phyloP scores from a whole-genome alignment of 768 basidiomycete genomes.

The Lentinula sp. region DNA sequence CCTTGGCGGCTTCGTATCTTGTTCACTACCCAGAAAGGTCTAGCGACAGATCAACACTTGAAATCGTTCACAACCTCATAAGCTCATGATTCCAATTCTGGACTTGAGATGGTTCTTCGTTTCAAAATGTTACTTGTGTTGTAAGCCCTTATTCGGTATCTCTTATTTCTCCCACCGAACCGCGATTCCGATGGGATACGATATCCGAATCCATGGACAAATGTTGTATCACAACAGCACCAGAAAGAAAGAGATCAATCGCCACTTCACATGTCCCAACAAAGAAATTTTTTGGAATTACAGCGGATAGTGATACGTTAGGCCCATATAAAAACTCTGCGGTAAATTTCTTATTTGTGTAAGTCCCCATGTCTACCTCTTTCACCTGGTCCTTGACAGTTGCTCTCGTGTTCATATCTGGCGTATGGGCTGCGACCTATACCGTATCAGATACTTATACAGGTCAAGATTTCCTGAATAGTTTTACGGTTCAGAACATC shows the following conservation, averaged over 20 bases:
- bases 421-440: conserved; percentile 41
- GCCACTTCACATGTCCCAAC: neutral
- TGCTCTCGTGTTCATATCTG: conserved; percentile 7
- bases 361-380: conserved; percentile 6
- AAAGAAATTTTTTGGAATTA: neutral
- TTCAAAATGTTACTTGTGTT: neutral
- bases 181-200: neutral
- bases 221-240: neutral
- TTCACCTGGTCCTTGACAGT: conserved; percentile 12
- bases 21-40: neutral
- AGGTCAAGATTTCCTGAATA: conserved; percentile 42
- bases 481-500: conserved; percentile 43
- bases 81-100: neutral
- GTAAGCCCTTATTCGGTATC: neutral
- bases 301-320: neutral
- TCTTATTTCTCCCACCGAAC: neutral
- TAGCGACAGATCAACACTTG: neutral
- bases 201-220: neutral
- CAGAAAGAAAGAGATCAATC: neutral
- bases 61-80: neutral
- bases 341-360: neutral
- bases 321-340: neutral
- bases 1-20: neutral
- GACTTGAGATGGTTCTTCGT: neutral
- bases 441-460: conserved; percentile 35